A percentile compares a stretch with the other conserved stretches of the same genome.
phyloP scores from a whole-genome alignment of 192 early-diverging fungal genomes.

The Lobosporangium transversale region DNA sequence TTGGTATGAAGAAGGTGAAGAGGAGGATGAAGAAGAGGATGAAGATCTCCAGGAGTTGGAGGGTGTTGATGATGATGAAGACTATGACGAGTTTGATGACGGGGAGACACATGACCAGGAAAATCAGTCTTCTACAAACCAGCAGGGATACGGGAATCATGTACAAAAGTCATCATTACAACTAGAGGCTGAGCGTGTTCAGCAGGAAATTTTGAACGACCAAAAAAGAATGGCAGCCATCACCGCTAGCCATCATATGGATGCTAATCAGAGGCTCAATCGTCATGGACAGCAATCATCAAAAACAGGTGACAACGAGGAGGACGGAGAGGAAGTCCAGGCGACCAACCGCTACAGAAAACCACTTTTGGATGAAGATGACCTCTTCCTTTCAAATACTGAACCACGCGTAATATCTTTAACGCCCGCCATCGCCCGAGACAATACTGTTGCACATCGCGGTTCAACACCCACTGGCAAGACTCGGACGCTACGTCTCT shows the following conservation, averaged over 20 bases:
- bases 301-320: constrained; percentile 54
- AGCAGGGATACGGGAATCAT: neutral
- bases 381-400: constrained; percentile 18
- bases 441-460: constrained; percentile 21
- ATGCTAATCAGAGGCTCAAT: neutral
- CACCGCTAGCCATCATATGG: neutral
- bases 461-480: constrained; percentile 28
- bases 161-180: constrained; percentile 17
- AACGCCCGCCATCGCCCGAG: constrained; percentile 60
- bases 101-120: constrained; percentile 37
- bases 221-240: constrained; percentile 11
- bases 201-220: constrained; percentile 46
- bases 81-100: constrained; percentile 42
- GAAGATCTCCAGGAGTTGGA: constrained; percentile 62
- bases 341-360: constrained; percentile 33
- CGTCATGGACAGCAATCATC: constrained; percentile 24
- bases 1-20: constrained; percentile 51
- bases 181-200: constrained; percentile 38
- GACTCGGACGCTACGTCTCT: constrained; percentile 5
- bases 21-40: constrained; percentile 59
- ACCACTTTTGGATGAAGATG: constrained; percentile 41
- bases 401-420: constrained; percentile 62
- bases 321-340: constrained; percentile 50
- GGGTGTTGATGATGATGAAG: constrained; percentile 29
- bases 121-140: neutral